Evolutionary conservation across 805 yeast genomes (phyloP).

Genomic region (Scheffersomyces coipomensis): DNA sequence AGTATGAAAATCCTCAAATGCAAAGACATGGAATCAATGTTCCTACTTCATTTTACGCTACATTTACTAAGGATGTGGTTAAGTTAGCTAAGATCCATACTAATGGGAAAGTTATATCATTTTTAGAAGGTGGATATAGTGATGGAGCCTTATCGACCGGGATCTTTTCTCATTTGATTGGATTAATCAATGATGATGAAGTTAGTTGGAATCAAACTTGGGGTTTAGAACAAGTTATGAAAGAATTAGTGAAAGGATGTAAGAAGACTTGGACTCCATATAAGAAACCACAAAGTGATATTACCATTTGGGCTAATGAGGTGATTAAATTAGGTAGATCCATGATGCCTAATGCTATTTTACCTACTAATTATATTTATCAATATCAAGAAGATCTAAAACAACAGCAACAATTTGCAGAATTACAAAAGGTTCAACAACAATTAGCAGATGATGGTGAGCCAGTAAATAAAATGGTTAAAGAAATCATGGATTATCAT

Average conservation of each 20-base stretch:
- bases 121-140: constrained; percentile 85
- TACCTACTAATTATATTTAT: constrained; percentile 37
- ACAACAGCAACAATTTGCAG: no score
- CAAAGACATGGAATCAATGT: constrained; percentile 80
- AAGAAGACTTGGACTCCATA: constrained; percentile 62
- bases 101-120: constrained; percentile 60
- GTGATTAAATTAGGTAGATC: constrained; percentile 60
- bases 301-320: constrained; percentile 63
- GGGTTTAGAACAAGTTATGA: constrained; percentile 62
- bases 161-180: constrained; percentile 73
- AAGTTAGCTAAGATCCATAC: constrained; percentile 62
- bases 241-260: constrained; percentile 68
- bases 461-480: constrained; percentile 29
- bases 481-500: constrained; percentile 21
- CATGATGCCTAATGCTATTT: constrained; percentile 54
- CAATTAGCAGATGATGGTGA: background rate
- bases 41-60: constrained; percentile 75
- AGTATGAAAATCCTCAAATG: constrained; percentile 79
- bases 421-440: no score
- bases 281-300: constrained; percentile 50
- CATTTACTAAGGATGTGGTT: constrained; percentile 72
- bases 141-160: constrained; percentile 81
- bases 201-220: constrained; percentile 59
- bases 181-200: constrained; percentile 50
- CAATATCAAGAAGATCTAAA: constrained; percentile 14